phyloP scores from a whole-genome alignment of 2,329 filamentous ascomycete genomes.

The Tolypocladium endophyticum region DNA sequence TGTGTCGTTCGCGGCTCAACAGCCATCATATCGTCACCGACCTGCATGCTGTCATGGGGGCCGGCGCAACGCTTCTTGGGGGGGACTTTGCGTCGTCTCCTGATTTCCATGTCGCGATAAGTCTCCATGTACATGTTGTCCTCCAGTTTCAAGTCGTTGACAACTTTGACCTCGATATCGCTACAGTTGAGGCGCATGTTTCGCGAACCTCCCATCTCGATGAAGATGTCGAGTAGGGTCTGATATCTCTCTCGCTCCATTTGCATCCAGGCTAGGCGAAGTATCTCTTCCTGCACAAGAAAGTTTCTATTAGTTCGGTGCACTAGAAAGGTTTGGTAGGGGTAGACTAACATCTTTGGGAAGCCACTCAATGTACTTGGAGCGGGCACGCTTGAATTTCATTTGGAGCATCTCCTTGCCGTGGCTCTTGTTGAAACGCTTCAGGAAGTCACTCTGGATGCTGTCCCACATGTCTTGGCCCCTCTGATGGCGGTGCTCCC shows the following conservation, averaged over 20 bases:
- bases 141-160: slow-evolving; percentile 29
- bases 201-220: slow-evolving; percentile 37
- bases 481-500: slow-evolving; percentile 32
- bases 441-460: slow-evolving; percentile 33
- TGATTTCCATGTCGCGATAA: slow-evolving; percentile 22
- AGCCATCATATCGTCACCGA: slow-evolving; percentile 30
- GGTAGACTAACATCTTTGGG: slow-evolving; percentile 33
- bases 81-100: slow-evolving; percentile 31
- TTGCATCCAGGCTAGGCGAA: slow-evolving; percentile 27
- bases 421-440: slow-evolving; percentile 21
- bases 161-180: slow-evolving; percentile 39
- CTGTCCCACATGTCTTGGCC: slow-evolving; percentile 50
- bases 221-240: slow-evolving; percentile 31
- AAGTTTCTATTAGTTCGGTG: not conserved
- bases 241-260: slow-evolving; percentile 33
- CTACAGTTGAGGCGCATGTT: slow-evolving; percentile 37
- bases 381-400: slow-evolving; percentile 40
- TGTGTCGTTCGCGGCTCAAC: slow-evolving; percentile 21
- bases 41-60: slow-evolving; percentile 18
- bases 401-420: slow-evolving; percentile 44
- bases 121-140: slow-evolving; percentile 29
- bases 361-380: slow-evolving; percentile 38
- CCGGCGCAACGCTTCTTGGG: slow-evolving; percentile 14
- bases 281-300: slow-evolving; percentile 24
- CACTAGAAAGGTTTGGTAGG: not conserved